Evolutionary conservation across 1,139 yeast species (phyloP).

Genomic region (Taiozyma sp.): DNA sequence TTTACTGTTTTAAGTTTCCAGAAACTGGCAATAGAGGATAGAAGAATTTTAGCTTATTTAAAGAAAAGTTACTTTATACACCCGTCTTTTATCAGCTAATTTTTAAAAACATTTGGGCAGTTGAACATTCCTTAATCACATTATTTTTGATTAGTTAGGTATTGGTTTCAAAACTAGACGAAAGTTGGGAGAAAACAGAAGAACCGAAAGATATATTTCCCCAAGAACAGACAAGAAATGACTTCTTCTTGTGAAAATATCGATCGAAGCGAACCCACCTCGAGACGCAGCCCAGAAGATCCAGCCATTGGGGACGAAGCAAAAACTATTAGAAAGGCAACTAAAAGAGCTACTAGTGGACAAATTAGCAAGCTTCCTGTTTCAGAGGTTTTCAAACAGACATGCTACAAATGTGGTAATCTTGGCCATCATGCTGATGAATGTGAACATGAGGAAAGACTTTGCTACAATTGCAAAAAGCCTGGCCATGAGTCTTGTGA

Average conservation of each 20-base stretch:
- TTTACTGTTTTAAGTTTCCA: no score
- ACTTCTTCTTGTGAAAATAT: neutral
- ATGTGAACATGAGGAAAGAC: conserved; percentile 12
- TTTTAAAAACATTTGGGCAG: neutral
- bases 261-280: neutral
- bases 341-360: neutral
- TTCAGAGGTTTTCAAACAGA: conserved; percentile 17
- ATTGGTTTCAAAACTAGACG: neutral
- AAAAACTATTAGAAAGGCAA: neutral
- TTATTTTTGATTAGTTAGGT: neutral
- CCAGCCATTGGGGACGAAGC: neutral
- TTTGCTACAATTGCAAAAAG: conserved; percentile 21
- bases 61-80: neutral
- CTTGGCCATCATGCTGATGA: conserved; percentile 22
- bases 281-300: neutral
- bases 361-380: conserved; percentile 9
- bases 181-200: neutral
- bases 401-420: conserved; percentile 22
- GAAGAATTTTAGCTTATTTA: neutral
- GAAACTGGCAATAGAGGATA: no score
- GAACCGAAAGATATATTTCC: neutral
- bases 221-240: neutral
- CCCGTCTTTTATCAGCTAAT: no score
- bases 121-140: neutral
- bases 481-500: conserved; percentile 20